A percentile compares a stretch with the other conserved stretches of the same genome.
phyloP scores from a whole-genome alignment of 352 stramenopile species.

The Pythium scleroteichum region DNA sequence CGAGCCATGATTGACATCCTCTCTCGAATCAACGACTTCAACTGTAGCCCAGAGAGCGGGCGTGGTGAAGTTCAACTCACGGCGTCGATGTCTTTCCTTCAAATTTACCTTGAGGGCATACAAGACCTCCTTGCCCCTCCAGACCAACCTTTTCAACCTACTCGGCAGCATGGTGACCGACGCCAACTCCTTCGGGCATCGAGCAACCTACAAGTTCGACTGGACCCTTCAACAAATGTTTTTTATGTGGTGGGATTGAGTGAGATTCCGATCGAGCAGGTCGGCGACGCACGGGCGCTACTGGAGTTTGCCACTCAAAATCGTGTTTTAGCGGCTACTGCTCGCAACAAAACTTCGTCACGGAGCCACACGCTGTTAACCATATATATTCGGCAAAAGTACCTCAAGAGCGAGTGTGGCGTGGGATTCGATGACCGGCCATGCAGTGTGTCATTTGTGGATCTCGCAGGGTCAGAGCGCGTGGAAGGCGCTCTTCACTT shows the following conservation, averaged over 20 bases:
- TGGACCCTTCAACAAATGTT: conserved; percentile 36
- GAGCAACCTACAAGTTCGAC: conserved; percentile 46
- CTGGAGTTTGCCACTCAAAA: conserved; percentile 51
- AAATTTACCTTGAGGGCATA: conserved; percentile 79
- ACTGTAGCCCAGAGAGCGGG: conserved; percentile 12
- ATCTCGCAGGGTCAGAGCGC: conserved; percentile 69
- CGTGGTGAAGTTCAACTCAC: conserved; percentile 11
- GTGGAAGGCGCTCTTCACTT: conserved; percentile 58
- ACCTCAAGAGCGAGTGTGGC: neutral
- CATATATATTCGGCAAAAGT: conserved; percentile 32
- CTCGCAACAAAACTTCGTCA: conserved; percentile 69
- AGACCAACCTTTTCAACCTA: neutral
- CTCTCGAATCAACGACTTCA: conserved; percentile 28
- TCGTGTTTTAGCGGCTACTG: conserved; percentile 54
- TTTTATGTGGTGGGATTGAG: conserved; percentile 67
- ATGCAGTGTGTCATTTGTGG: conserved; percentile 67
- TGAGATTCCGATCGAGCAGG: conserved; percentile 47
- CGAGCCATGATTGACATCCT: conserved; percentile 58
- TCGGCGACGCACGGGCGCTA: conserved; percentile 50
- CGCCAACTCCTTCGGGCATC: neutral
- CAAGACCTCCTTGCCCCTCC: conserved; percentile 37
- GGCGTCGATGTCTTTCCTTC: conserved; percentile 58
- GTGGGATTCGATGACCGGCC: neutral
- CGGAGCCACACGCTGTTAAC: conserved; percentile 72
- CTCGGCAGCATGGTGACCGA: neutral